Evolutionary conservation across 768 basidiomycete species (phyloP).

Genomic region (Tricholomella constricta): DNA sequence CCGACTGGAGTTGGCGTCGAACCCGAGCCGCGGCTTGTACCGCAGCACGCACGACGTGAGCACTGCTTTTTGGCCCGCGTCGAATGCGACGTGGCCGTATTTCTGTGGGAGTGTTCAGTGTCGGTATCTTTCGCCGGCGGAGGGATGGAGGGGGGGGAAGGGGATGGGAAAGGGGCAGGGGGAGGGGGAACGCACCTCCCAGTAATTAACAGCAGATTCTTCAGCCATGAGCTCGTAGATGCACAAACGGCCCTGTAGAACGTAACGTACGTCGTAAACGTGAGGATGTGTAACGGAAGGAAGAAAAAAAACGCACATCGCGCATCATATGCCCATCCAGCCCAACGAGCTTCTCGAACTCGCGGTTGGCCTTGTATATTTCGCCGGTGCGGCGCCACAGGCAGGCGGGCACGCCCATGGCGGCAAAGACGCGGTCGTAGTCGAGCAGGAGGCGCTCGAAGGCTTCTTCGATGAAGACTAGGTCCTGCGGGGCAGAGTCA

Average conservation of each 20-base stretch:
- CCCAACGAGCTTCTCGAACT: slow-evolving; percentile 90
- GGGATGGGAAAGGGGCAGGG: background rate
- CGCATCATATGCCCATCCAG: slow-evolving; percentile 86
- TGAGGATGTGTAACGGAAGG: too few species aligned
- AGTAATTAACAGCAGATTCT: slow-evolving; percentile 94
- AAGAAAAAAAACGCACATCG: slow-evolving; percentile 62
- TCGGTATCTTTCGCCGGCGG: too few species aligned
- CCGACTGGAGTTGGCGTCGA: too few species aligned
- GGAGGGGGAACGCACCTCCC: slow-evolving; percentile 75
- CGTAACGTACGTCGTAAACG: too few species aligned
- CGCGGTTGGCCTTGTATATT: slow-evolving; percentile 97
- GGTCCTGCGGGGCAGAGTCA: slow-evolving; percentile 52
- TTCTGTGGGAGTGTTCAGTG: slow-evolving; percentile 49
- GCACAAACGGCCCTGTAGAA: slow-evolving; percentile 75
- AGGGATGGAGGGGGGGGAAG: too few species aligned
- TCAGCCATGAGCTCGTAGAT: slow-evolving; percentile 99
- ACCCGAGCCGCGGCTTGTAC: slow-evolving; percentile 61
- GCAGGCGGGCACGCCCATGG: slow-evolving; percentile 96
- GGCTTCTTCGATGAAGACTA: slow-evolving; percentile 97
- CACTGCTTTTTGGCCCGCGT: slow-evolving; percentile 90
- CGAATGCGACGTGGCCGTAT: slow-evolving; percentile 93
- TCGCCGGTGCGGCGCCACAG: slow-evolving; percentile 96
- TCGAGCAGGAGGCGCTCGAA: slow-evolving; percentile 95
- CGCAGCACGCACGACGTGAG: slow-evolving; percentile 89
- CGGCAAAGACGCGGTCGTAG: slow-evolving; percentile 92